Percentiles rank a stretch among this genome's conserved stretches.
Conservation (phyloP, 208 protist species). For the Crithidia bombi region DNA sequence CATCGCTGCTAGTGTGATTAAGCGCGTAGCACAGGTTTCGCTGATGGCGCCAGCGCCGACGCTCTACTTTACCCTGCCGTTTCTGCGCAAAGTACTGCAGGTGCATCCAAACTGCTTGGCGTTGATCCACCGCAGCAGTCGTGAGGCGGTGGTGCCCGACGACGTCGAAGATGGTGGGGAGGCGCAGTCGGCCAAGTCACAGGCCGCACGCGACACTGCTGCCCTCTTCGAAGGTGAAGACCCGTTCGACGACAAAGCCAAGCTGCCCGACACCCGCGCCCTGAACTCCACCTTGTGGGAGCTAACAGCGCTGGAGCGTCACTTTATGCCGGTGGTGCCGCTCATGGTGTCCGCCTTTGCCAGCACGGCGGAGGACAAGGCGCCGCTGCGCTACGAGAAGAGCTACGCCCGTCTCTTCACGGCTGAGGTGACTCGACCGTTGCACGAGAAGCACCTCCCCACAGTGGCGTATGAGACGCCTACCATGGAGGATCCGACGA, state of each 20-base stretch:
- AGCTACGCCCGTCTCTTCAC: conserved; percentile 87
- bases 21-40: conserved; percentile 67
- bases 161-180: conserved; percentile 26
- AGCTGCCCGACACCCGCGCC: conserved; percentile 55
- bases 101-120: conserved; percentile 86
- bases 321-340: conserved; percentile 85
- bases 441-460: conserved; percentile 61
- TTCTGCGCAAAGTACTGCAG: conserved; percentile 86
- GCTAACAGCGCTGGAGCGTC: conserved; percentile 82
- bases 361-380: conserved; percentile 84
- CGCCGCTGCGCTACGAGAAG: conserved; percentile 85
- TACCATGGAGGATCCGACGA: conserved; percentile 25
- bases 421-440: conserved; percentile 73
- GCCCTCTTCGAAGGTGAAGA: conserved; percentile 81
- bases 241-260: conserved; percentile 61
- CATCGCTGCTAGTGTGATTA: conserved; percentile 84
- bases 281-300: conserved; percentile 90
- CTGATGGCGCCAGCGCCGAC: conserved; percentile 74
- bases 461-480: conserved; percentile 77
- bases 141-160: conserved; percentile 62
- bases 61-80: conserved; percentile 88
- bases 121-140: conserved; percentile 85
- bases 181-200: conserved; percentile 36
- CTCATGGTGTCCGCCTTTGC: conserved; percentile 86
- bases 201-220: conserved; percentile 57